A percentile compares a stretch with the other conserved stretches of the same genome.
These are phyloP conservation scores for Cutaneotrichosporon sp. DNA, from an alignment of 1,284 basidiomycete species.

Conservation along the genomic window DNA sequence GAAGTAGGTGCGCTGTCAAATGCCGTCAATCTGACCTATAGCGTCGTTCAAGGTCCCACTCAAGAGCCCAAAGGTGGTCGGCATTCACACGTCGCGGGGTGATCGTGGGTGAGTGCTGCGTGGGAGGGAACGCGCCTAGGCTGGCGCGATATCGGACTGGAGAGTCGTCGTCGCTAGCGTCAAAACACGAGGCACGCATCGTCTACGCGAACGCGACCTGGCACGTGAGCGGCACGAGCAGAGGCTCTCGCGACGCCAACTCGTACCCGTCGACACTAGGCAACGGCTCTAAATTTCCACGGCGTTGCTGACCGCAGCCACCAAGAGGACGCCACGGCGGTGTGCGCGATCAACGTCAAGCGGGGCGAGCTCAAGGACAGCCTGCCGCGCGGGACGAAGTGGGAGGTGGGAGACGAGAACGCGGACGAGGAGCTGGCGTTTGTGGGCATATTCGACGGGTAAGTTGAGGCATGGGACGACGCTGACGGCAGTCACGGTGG, in stretches of 20 bases:
- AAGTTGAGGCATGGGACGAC: constrained; percentile 24
- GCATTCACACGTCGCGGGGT: constrained; percentile 68
- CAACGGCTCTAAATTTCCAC: background rate
- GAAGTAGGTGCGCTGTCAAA: constrained; percentile 6
- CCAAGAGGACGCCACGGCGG: constrained; percentile 79
- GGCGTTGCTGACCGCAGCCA: constrained; percentile 47
- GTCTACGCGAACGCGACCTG: no score
- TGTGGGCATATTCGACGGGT: constrained; percentile 87
- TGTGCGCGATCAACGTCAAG: constrained; percentile 66
- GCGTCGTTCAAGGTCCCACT: constrained; percentile 40
- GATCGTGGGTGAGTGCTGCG: constrained; percentile 57
- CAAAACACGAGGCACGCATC: no score
- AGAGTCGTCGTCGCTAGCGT: no score
- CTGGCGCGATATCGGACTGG: no score
- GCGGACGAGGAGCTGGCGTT: constrained; percentile 69
- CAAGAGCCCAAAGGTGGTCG: constrained; percentile 55
- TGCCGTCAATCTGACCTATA: background rate
- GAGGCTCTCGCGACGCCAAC: no score
- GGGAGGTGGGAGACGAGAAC: constrained; percentile 58
- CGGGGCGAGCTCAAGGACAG: constrained; percentile 64
- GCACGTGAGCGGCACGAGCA: no score
- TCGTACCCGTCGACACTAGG: no score
- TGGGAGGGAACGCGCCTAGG: background rate
- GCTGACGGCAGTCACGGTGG: constrained; percentile 63
- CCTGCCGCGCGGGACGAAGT: constrained; percentile 59